Percentiles rank a stretch among this genome's conserved stretches.
phyloP scores from a whole-genome alignment of 2,329 filamentous ascomycete species.

The Scedosporium dehoogii region DNA sequence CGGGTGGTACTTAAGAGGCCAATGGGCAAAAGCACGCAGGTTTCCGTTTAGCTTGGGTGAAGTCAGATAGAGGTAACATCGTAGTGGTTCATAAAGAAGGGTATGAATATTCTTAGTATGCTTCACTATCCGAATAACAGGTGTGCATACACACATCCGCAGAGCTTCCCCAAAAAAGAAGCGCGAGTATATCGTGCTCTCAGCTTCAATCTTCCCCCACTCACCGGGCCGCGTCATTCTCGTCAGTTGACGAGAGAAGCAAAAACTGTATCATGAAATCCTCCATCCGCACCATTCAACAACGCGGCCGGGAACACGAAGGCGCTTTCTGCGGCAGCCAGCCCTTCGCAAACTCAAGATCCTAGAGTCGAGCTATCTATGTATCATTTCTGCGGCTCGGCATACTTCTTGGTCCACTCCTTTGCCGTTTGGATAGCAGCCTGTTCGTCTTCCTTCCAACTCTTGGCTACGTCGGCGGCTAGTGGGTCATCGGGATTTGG shows the following conservation, averaged over 20 bases:
- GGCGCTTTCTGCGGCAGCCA: background rate
- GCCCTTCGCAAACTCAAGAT: background rate
- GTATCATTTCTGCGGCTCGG: slow-evolving; percentile 21
- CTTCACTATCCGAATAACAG: background rate
- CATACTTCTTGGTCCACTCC: slow-evolving; percentile 85
- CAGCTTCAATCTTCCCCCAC: background rate
- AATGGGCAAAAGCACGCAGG: too few relatives aligned
- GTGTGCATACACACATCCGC: background rate
- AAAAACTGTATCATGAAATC: background rate
- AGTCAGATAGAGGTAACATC: too few relatives aligned
- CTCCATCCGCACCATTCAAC: background rate
- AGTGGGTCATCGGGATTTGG: slow-evolving; percentile 98
- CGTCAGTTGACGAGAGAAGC: background rate
- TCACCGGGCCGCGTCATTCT: background rate
- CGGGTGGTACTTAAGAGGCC: too few relatives aligned
- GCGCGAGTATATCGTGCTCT: background rate
- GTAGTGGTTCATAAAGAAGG: background rate
- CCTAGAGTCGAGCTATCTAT: background rate
- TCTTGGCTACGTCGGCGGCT: slow-evolving; percentile 92
- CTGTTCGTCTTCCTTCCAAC: slow-evolving; percentile 93
- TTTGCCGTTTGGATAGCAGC: slow-evolving; percentile 85
- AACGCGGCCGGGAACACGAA: background rate
- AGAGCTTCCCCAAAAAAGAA: background rate
- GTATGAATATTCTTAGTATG: background rate
- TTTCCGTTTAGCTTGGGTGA: too few relatives aligned